Base-by-base conservation (phyloP, 768 basidiomycete species). In the Cubamyces lactineus region DNA sequence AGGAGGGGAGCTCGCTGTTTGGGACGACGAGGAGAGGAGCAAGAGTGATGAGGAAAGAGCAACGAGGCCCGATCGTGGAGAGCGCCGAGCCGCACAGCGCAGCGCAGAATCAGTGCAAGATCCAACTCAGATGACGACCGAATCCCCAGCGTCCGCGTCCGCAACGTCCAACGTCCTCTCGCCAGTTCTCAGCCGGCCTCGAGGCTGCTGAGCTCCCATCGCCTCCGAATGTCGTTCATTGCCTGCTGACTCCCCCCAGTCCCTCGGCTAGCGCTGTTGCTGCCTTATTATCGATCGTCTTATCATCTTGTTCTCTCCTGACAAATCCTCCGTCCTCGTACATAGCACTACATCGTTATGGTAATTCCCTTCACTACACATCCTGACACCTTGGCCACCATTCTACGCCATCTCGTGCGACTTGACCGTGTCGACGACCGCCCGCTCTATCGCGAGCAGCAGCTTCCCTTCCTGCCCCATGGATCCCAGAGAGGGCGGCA, bases 381-480 rank as follows among this genome's bases (percentile, higher is more conserved):
- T 48, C 21, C 47, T 48, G 13, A 13, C 23, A 12, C 11, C 26
- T 12, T 26, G n/a, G n/a, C n/a, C n/a, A n/a, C n/a, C n/a, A n/a
- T n/a, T 26, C 24, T 15, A 38, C 56, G 46, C 65, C 21, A 71
- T 77, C 56, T 63, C 62, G 47, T 63, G 45, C 42, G 58, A 51
- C 66, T 76, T 75, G 69, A 88, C 66, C 41, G 74, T 73, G 57
- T 74, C 77, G 15, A 89, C 77, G 54, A 89, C 77, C 23, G 80
- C 84, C 72, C 80, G 85, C 73, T 93, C 91, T 53, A 83, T 83
- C 57, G 81, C 82, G 43, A 87, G 69, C 67, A 82, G 40, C 60
- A 87, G 52, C 72, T 73, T 75, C 16, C 78, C 73, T 24, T 82
- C 84, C 63, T 83, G 78, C 54, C 80, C 80, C 71, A 82, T 68